Evolutionary conservation across 2,329 filamentous ascomycete genomes (phyloP), one percentile per base, ranked within the genome.

Genomic region (Exophiala alcalophila): DNA sequence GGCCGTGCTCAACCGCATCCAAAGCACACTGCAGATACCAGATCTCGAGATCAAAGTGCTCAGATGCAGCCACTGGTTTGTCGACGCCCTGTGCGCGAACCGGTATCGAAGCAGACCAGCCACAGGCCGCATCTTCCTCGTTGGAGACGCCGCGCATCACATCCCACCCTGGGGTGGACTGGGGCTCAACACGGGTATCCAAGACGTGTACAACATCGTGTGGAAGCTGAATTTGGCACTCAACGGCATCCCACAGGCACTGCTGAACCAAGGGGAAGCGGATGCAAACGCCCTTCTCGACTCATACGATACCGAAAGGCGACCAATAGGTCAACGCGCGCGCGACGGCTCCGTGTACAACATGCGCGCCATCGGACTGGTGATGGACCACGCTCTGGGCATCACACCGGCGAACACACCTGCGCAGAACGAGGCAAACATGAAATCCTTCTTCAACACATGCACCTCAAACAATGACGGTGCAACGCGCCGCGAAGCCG

Each of bases 131-230:
- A 38, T 60, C 7, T 63, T 67, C 40, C 52, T 65, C 6, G 54
- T 57, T 5, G 64, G 64, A 5, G 64, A 67, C 39, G 58, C 62
- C 2, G 62, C 61, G 0, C 64, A 66, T 44, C 52, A 44, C 9
- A 55, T 61, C n/a, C 60, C 61, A 6, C 62, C 63, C 0, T 59
- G 54, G 52, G 60, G 60, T 5, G 63, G 56, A 2, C 50, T 64
- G 10, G 63, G 63, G 4, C 50, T 53, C 32, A 55, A 53, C 31
- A 49, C 48, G 14, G 50, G 52, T 16, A 34, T 55, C 10, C 41
- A 50, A 34, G 52, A 53, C 23, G 50, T 49, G 9, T 16, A 41
- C 23, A 55, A 55, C 33, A 34, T 55, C 4, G 28, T 43, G 5
- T 53, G 52, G 52, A 55, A 55, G 30, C 23, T 55, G 34, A 50